Percentiles rank a stretch among this genome's conserved stretches.
These are phyloP conservation scores for Hyaloperonospora brassicae DNA, from an alignment of 352 stramenopile genomes.

Conservation along the genomic window DNA sequence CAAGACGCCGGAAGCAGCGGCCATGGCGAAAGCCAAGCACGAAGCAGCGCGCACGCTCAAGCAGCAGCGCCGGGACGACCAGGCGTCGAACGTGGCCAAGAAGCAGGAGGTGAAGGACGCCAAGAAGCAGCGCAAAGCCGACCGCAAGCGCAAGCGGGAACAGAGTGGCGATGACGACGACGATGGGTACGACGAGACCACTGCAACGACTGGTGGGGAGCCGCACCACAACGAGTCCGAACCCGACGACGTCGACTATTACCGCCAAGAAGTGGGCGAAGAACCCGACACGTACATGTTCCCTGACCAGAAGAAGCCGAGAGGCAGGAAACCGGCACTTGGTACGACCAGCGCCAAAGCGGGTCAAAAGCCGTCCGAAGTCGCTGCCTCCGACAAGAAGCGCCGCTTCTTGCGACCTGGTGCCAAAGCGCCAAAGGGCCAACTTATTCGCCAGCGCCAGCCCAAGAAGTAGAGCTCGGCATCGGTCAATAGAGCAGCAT, in stretches of 20 bases:
- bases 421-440: slow-evolving; percentile 39
- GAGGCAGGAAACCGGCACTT: slow-evolving; percentile 43
- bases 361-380: slow-evolving; percentile 46
- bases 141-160: slow-evolving; percentile 50
- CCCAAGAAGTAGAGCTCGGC: slow-evolving; percentile 25
- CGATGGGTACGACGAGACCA: slow-evolving; percentile 37
- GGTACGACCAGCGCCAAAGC: slow-evolving; percentile 9
- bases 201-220: slow-evolving; percentile 18
- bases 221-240: slow-evolving; percentile 48
- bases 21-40: slow-evolving; percentile 71
- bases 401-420: slow-evolving; percentile 40
- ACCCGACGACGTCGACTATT: slow-evolving; percentile 72
- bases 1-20: slow-evolving; percentile 82
- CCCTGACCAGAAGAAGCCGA: slow-evolving; percentile 32
- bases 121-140: slow-evolving; percentile 67
- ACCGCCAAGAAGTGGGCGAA: slow-evolving; percentile 75
- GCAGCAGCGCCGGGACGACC: slow-evolving; percentile 79
- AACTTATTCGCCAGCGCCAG: slow-evolving; percentile 50
- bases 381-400: slow-evolving; percentile 60
- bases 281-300: slow-evolving; percentile 80
- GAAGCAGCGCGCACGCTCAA: slow-evolving; percentile 66
- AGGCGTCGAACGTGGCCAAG: slow-evolving; percentile 83
- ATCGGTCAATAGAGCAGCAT: too few relatives aligned
- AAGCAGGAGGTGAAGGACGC: slow-evolving; percentile 78
- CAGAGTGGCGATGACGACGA: slow-evolving; percentile 49